Base-by-base conservation (phyloP, 2,329 filamentous ascomycete species). In the Claviceps arundinis region DNA sequence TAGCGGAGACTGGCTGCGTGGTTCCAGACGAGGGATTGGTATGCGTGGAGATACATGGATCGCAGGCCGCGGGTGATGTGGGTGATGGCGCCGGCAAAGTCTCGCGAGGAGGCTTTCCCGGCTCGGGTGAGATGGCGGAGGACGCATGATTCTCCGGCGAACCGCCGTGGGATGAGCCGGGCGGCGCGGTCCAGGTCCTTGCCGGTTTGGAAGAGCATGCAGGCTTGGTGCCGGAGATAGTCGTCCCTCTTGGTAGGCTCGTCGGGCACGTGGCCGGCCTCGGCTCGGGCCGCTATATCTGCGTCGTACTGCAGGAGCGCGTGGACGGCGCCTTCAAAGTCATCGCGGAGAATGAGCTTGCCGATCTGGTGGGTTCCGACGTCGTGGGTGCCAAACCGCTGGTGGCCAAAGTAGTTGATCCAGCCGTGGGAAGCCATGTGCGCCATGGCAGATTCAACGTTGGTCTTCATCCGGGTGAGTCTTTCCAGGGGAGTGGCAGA, bases 371-470 rank as follows among this genome's bases (percentile, higher is more conserved):
- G 89, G 0, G 93, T 98, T 37, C 89, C 86, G 13, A 87, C 85
- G 30, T 81, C 73, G 66, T 93, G 91, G 0, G 89, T 91, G 30
- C 93, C 93, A 61, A 98, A 98, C 24, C 93, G 83, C 69, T 98
- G 93, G n/a, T 97, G 81, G 8, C 93, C 93, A 63, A 90, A 98
- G 71, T 97, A 98, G 69, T 98, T 98, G 68, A 98, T 83, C 73
- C 94, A 98, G 2, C 93, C 93, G 45, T 84, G 77, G 44, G 81
- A 70, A 51, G 77, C 73, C 58, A 97, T 80, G 56, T 84, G 80
- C 43, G 77, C 71, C 49, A 95, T 71, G 1, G 87, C 75, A 14
- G 74, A 66, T 52, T 74, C 73, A 9, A 82, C 73, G 40, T 76
- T 64, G 26, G 57, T 51, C 51, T 58, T 61, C 45, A 71, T 57